Conservation (phyloP, 169 alveolate genomes). For the Eimeria maxima region DNA sequence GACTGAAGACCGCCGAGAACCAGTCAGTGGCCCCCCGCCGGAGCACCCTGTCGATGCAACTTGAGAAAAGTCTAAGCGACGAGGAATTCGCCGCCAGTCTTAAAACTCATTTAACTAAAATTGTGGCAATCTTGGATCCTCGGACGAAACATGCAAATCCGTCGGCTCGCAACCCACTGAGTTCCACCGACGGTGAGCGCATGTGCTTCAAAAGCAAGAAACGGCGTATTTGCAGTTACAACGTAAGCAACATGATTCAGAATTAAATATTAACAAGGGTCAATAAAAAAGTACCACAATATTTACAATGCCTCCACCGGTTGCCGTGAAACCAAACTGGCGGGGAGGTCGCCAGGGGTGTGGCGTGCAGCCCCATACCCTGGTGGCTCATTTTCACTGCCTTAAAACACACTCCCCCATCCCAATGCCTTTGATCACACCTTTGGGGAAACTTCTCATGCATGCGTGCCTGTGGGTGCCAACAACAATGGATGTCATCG, state of each 20-base stretch:
- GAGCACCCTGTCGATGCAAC: neutral
- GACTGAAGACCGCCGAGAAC: constrained; percentile 8
- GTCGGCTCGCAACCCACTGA: neutral
- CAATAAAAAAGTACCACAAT: neutral
- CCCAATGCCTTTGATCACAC: neutral
- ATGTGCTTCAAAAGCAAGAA: neutral
- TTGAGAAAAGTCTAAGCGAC: neutral
- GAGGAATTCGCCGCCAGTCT: neutral
- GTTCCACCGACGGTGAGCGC: neutral
- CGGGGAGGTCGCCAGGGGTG: constrained; percentile 39
- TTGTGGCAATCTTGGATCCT: neutral
- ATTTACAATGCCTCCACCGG: neutral
- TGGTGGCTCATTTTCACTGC: neutral
- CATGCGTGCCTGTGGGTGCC: too few species aligned
- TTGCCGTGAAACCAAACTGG: neutral
- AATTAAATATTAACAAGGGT: neutral
- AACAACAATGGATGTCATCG: neutral
- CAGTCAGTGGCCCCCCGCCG: neutral
- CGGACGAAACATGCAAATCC: neutral
- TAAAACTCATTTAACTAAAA: neutral
- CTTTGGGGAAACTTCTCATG: neutral
- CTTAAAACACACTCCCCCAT: neutral
- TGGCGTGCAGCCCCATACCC: constrained; percentile 33
- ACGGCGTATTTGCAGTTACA: neutral
- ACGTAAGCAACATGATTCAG: neutral